Evolutionary conservation across 2,329 filamentous ascomycete genomes (phyloP).

Genomic region (Chlorencoelia australis): DNA sequence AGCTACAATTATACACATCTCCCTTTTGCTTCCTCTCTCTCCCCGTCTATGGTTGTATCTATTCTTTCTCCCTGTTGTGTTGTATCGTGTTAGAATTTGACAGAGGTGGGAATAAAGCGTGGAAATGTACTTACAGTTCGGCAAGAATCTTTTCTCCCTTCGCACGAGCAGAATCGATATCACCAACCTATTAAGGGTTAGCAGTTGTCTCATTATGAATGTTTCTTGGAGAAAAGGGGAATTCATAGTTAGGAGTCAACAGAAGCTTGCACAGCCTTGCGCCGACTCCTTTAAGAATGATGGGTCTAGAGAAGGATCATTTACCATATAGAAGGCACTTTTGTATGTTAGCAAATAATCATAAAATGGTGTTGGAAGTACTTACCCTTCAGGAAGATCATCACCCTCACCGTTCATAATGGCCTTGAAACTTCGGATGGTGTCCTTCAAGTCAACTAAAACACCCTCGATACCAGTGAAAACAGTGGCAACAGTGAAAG

Average conservation of each 20-base stretch:
- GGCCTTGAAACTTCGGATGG: conserved; percentile 93
- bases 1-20: conserved; percentile 15
- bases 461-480: conserved; percentile 70
- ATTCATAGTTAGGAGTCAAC: no score
- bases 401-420: conserved; percentile 80
- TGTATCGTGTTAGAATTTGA: background rate
- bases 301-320: no score
- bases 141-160: conserved; percentile 99
- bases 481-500: conserved; percentile 80
- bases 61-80: conserved; percentile 11
- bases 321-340: conserved; percentile 47
- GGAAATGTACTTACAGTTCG: conserved; percentile 49
- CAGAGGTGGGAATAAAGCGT: background rate
- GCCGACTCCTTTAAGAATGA: no score
- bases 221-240: no score
- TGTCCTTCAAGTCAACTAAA: conserved; percentile 98
- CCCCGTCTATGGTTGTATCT: conserved; percentile 5
- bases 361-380: background rate
- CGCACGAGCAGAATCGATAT: conserved; percentile 80
- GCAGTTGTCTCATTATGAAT: no score
- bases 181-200: conserved; percentile 58
- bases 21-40: no score
- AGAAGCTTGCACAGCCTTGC: background rate
- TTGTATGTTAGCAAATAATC: background rate
- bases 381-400: conserved; percentile 73